Percentiles rank a stretch among this genome's conserved stretches.
Conservation (phyloP, 768 basidiomycete species). For the Mrakia hoshinonis region DNA sequence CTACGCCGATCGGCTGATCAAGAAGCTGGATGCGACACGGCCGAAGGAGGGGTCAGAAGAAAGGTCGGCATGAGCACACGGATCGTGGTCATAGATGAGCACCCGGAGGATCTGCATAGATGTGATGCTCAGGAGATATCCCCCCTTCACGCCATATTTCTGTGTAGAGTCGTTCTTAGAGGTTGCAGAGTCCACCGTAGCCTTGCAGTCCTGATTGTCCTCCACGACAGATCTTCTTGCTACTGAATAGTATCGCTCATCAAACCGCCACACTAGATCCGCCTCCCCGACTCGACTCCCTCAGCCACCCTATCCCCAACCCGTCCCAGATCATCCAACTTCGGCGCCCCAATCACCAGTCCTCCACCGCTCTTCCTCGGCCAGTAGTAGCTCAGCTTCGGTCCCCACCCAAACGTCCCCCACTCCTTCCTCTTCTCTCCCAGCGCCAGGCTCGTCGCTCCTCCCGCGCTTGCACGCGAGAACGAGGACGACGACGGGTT, state of each 20-base stretch:
- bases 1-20: conserved; percentile 11
- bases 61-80: too few relatives aligned
- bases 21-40: not conserved
- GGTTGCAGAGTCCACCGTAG: too few relatives aligned
- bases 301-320: not conserved
- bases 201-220: too few relatives aligned
- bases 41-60: too few relatives aligned
- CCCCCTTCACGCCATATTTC: too few relatives aligned
- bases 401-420: conserved; percentile 19
- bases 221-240: too few relatives aligned
- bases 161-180: too few relatives aligned
- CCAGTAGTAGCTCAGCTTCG: conserved; percentile 25
- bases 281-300: not conserved
- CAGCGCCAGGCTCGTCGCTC: not conserved
- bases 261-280: not conserved
- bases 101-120: too few relatives aligned
- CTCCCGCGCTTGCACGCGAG: not conserved
- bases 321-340: conserved; percentile 10
- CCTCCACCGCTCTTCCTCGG: conserved; percentile 6
- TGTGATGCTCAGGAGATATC: too few relatives aligned
- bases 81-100: too few relatives aligned
- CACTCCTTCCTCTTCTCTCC: not conserved
- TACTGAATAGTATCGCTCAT: too few relatives aligned
- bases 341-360: conserved; percentile 12
- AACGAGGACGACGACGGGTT: not conserved